Evolutionary conservation across 345 rosid species (phyloP).

Genomic region (Sonneratia alba): DNA sequence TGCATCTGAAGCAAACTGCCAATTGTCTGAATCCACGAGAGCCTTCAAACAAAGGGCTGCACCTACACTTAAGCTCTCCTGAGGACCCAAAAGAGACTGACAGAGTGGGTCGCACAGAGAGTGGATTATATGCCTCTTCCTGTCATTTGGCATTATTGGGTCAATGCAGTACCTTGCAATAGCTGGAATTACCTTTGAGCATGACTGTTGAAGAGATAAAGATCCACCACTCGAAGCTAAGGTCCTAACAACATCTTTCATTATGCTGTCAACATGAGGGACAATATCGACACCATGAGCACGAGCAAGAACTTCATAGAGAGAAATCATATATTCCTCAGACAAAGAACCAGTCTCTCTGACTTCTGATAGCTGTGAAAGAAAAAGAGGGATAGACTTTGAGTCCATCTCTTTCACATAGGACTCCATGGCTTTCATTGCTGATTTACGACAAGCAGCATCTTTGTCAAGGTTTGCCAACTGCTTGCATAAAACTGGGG

Average conservation of each 20-base stretch:
- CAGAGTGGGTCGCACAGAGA: slow-evolving; percentile 83
- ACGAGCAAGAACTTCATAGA: slow-evolving; percentile 90
- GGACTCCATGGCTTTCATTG: slow-evolving; percentile 74
- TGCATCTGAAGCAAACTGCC: slow-evolving; percentile 89
- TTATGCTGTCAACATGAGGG: slow-evolving; percentile 71
- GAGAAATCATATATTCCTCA: slow-evolving; percentile 76
- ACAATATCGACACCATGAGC: slow-evolving; percentile 81
- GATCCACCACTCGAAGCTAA: slow-evolving; percentile 82
- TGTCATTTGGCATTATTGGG: slow-evolving; percentile 52
- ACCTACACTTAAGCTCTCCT: slow-evolving; percentile 71
- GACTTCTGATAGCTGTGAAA: slow-evolving; percentile 75
- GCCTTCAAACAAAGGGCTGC: slow-evolving; percentile 87
- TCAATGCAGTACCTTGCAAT: slow-evolving; percentile 84
- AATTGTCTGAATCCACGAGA: slow-evolving; percentile 79
- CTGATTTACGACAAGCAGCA: slow-evolving; percentile 56
- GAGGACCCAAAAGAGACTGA: slow-evolving; percentile 66
- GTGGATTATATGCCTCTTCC: slow-evolving; percentile 65
- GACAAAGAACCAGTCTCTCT: slow-evolving; percentile 74
- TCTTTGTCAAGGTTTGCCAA: slow-evolving; percentile 78
- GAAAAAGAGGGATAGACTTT: slow-evolving; percentile 67
- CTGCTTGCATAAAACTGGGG: slow-evolving; percentile 53
- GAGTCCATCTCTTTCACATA: slow-evolving; percentile 73
- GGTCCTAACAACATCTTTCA: slow-evolving; percentile 70
- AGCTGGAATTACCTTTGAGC: slow-evolving; percentile 88
- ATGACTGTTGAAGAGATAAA: slow-evolving; percentile 90